These are phyloP conservation scores for Chaetomium tenue DNA, from an alignment of 495 filamentous ascomycete species.

Conservation along the genomic window DNA sequence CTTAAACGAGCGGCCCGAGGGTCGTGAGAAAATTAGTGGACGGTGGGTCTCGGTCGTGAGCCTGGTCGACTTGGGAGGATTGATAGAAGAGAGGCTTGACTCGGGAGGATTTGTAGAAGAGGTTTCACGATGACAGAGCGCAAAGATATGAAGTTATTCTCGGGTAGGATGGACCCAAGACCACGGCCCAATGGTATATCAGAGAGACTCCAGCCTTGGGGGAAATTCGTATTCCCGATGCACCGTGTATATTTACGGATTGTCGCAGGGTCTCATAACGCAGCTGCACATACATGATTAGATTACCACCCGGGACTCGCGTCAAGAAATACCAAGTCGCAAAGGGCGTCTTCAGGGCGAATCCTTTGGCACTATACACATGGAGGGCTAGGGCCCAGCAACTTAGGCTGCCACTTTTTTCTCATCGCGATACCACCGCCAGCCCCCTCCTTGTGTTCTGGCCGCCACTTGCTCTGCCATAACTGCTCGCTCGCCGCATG, in stretches of 20 bases:
- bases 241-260: not conserved
- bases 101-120: too few species aligned
- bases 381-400: not conserved
- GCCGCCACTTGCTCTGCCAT: slow-evolving; percentile 8
- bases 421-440: not conserved
- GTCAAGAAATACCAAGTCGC: not conserved
- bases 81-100: too few species aligned
- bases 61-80: not conserved
- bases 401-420: slow-evolving; percentile 10
- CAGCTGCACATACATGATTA: not conserved
- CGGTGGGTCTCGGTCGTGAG: not conserved
- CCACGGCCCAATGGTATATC: not conserved
- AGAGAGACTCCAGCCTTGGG: not conserved
- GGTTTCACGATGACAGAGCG: too few species aligned
- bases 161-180: not conserved
- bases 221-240: not conserved
- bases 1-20: not conserved
- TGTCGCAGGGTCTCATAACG: not conserved
- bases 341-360: not conserved
- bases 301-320: not conserved
- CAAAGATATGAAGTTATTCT: not conserved
- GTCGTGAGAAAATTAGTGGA: not conserved
- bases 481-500: slow-evolving; percentile 5
- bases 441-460: slow-evolving; percentile 8
- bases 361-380: slow-evolving; percentile 3